phyloP scores from a whole-genome alignment of 1,139 yeast genomes.

The Scheffersomyces parashehatae region DNA sequence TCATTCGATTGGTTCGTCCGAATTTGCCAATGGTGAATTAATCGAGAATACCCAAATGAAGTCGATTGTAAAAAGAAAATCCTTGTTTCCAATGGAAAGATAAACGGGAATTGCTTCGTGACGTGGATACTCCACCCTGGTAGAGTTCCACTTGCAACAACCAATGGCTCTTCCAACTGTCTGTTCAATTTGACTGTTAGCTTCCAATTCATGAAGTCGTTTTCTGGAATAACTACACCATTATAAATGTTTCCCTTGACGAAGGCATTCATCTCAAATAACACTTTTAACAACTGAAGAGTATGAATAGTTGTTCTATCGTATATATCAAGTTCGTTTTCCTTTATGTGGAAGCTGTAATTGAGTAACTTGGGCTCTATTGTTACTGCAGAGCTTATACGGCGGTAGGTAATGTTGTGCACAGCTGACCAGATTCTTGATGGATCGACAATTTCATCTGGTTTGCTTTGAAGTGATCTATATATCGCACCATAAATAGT shows the following conservation, averaged over 20 bases:
- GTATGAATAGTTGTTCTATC: slow-evolving; percentile 51
- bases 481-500: slow-evolving; percentile 82
- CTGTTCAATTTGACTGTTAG: slow-evolving; percentile 83
- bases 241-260: slow-evolving; percentile 20
- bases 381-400: slow-evolving; percentile 22
- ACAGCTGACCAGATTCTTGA: slow-evolving; percentile 55
- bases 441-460: slow-evolving; percentile 48
- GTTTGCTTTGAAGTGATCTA: slow-evolving; percentile 45
- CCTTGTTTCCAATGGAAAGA: slow-evolving; percentile 84
- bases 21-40: slow-evolving; percentile 76
- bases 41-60: slow-evolving; percentile 87
- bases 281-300: slow-evolving; percentile 54
- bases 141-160: slow-evolving; percentile 83
- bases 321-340: slow-evolving; percentile 35
- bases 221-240: slow-evolving; percentile 31
- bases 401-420: slow-evolving; percentile 56
- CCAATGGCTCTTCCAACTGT: slow-evolving; percentile 86
- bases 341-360: slow-evolving; percentile 21
- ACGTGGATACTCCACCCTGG: slow-evolving; percentile 85
- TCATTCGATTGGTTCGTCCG: slow-evolving; percentile 48
- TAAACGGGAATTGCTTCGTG: slow-evolving; percentile 73
- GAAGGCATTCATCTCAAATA: slow-evolving; percentile 51
- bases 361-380: slow-evolving; percentile 15
- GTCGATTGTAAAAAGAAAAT: slow-evolving; percentile 80
- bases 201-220: slow-evolving; percentile 72